A percentile compares a stretch with the other conserved stretches of the same genome.
These are phyloP conservation scores for Bruguiera parviflora DNA, from an alignment of 345 rosid species.

Conservation along the genomic window DNA sequence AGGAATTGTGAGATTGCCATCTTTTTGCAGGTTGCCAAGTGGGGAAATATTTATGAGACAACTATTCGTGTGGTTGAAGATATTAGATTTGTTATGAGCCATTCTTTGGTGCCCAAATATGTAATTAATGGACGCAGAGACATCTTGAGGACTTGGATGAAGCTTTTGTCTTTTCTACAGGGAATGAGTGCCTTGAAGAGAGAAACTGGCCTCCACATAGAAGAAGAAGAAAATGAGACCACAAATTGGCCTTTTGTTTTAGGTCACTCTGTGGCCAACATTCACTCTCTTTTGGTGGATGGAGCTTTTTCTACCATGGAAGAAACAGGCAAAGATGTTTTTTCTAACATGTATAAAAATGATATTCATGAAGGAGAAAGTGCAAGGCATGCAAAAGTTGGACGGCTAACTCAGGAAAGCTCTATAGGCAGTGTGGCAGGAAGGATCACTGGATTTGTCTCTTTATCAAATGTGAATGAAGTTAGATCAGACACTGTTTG, in stretches of 20 bases:
- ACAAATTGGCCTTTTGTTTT: conserved; percentile 55
- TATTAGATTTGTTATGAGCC: conserved; percentile 82
- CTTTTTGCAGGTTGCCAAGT: conserved; percentile 55
- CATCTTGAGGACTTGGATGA: conserved; percentile 70
- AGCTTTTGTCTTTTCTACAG: conserved; percentile 72
- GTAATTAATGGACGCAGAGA: conserved; percentile 55
- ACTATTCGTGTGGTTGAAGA: conserved; percentile 71
- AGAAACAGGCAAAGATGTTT: conserved; percentile 35
- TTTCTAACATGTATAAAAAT: conserved; percentile 25
- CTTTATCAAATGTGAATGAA: conserved; percentile 39
- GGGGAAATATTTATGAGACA: conserved; percentile 58
- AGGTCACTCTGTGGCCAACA: conserved; percentile 56
- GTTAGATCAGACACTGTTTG: conserved; percentile 25
- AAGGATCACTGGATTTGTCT: conserved; percentile 40
- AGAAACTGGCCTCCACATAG: conserved; percentile 72
- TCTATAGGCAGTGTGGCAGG: conserved; percentile 55
- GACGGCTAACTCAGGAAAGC: conserved; percentile 68
- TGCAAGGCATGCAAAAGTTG: conserved; percentile 77
- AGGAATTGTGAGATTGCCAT: conserved; percentile 15
- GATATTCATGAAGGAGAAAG: conserved; percentile 51
- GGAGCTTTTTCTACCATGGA: conserved; percentile 62
- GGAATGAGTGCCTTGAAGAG: conserved; percentile 83
- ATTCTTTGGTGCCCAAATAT: conserved; percentile 61
- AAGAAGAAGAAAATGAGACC: conserved; percentile 71
- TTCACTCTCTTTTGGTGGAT: conserved; percentile 69